These are phyloP conservation scores for Albizia julibrissin DNA, from an alignment of 306 rosid genomes.

Conservation along the genomic window DNA sequence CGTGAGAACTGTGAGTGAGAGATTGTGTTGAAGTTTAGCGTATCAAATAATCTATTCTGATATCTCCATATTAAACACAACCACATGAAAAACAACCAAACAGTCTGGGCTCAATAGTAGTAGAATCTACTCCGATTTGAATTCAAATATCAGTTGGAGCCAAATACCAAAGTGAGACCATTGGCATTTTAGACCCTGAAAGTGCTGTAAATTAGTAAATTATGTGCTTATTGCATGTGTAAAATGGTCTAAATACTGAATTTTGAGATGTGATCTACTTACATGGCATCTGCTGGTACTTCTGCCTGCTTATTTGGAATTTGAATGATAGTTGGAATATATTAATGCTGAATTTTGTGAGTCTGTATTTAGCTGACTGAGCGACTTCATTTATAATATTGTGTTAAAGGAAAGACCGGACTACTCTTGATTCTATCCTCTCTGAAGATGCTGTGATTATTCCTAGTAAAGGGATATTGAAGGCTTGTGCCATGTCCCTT, in stretches of 20 bases:
- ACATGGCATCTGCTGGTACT: neutral
- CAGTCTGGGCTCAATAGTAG: neutral
- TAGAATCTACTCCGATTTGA: neutral
- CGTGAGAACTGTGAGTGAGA: neutral
- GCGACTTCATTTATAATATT: constrained; percentile 22
- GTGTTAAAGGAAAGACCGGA: constrained; percentile 71
- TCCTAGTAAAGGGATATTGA: constrained; percentile 77
- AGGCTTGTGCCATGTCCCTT: constrained; percentile 78
- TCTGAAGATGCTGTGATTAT: constrained; percentile 68
- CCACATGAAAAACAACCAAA: neutral
- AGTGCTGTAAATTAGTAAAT: neutral
- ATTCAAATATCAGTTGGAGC: neutral
- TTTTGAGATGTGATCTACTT: neutral
- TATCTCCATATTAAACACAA: neutral
- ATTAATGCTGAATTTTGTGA: neutral
- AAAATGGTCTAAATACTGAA: neutral
- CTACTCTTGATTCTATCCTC: constrained; percentile 56
- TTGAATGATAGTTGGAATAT: neutral
- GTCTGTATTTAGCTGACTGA: neutral
- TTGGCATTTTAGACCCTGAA: neutral
- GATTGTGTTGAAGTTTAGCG: neutral
- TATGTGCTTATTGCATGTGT: neutral
- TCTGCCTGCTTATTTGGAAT: neutral
- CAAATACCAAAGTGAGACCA: neutral
- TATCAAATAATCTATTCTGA: too few relatives aligned